phyloP scores from a whole-genome alignment of 2,329 filamentous ascomycete genomes.

The Aspergillus japonicus region DNA sequence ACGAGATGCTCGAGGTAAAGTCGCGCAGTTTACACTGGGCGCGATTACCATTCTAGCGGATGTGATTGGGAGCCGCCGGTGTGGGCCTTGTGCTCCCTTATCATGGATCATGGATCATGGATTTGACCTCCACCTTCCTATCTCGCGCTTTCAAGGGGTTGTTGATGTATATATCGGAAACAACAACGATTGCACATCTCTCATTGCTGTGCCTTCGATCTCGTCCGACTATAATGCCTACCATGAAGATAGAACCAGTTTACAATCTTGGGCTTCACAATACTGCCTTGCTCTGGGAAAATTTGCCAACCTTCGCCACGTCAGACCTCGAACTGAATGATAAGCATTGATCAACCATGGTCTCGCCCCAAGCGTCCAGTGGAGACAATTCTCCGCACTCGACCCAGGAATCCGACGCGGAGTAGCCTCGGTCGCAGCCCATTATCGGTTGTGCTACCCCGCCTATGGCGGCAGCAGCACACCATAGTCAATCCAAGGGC shows the following conservation, averaged over 20 bases:
- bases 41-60: slow-evolving; percentile 10
- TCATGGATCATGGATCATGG: background rate
- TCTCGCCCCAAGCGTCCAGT: no score
- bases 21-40: slow-evolving; percentile 4
- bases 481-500: background rate
- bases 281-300: no score
- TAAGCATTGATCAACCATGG: no score
- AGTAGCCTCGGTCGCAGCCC: background rate
- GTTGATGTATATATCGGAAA: background rate
- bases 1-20: slow-evolving; percentile 21
- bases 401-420: background rate
- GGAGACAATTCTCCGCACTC: no score
- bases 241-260: no score
- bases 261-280: no score
- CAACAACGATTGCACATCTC: no score
- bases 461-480: background rate
- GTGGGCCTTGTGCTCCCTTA: background rate
- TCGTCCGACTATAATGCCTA: no score
- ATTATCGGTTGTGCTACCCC: background rate
- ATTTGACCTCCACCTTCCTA: background rate
- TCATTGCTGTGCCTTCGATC: no score
- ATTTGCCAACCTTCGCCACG: no score
- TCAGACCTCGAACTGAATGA: no score
- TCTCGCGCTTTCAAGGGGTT: no score
- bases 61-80: background rate